Evolutionary conservation across 2,329 filamentous ascomycete genomes (phyloP).

Genomic region (Dothideomycetes sp.): DNA sequence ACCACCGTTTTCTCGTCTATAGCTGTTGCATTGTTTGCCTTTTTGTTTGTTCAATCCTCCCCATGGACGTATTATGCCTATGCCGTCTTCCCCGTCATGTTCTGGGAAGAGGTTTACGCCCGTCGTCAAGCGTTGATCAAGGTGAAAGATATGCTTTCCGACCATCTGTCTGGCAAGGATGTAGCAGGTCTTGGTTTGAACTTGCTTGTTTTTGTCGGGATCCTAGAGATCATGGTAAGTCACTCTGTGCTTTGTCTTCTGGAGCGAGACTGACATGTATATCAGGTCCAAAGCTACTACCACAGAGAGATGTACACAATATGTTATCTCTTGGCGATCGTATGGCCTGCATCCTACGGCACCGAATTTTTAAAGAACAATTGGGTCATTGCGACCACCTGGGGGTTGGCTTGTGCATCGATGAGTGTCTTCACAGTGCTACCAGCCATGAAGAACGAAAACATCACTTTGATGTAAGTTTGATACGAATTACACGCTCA

Average conservation of each 20-base stretch:
- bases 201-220: conserved; percentile 55
- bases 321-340: conserved; percentile 64
- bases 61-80: conserved; percentile 83
- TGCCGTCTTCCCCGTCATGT: conserved; percentile 81
- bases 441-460: conserved; percentile 76
- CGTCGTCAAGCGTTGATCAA: conserved; percentile 59
- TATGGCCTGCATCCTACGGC: conserved; percentile 74
- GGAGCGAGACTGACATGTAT: background rate
- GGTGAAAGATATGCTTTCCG: conserved; percentile 60
- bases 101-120: conserved; percentile 93
- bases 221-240: conserved; percentile 64
- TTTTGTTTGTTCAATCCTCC: conserved; percentile 70
- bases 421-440: conserved; percentile 92
- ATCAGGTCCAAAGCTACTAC: conserved; percentile 81
- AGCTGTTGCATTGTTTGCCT: conserved; percentile 66
- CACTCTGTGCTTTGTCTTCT: background rate
- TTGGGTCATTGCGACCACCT: conserved; percentile 53
- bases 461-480: conserved; percentile 61
- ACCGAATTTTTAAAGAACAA: conserved; percentile 61
- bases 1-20: conserved; percentile 63
- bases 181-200: conserved; percentile 55
- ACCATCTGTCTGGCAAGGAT: conserved; percentile 52
- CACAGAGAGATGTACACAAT: conserved; percentile 77
- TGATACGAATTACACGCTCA: background rate
- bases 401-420: conserved; percentile 64